Evolutionary conservation across 2,329 filamentous ascomycete species (phyloP).

Genomic region (Massarina eburnea): DNA sequence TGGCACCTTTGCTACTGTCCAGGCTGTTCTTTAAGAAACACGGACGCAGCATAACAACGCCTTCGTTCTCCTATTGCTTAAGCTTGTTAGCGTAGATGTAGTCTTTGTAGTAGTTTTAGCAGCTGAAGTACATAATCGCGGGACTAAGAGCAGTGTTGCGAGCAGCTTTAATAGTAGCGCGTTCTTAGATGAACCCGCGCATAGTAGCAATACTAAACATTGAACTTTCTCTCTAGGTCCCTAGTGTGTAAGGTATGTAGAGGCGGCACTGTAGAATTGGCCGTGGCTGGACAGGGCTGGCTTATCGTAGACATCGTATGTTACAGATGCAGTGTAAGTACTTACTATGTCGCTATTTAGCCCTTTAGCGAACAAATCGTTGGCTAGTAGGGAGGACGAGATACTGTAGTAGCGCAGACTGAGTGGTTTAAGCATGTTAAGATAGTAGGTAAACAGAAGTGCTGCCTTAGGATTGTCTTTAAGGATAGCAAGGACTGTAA

Average conservation of each 20-base stretch:
- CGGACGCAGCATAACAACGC: slow-evolving; percentile 60
- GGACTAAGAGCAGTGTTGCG: slow-evolving; percentile 51
- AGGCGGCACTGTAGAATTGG: slow-evolving; percentile 40
- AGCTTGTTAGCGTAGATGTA: slow-evolving; percentile 62
- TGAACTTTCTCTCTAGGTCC: slow-evolving; percentile 36
- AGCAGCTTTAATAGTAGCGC: slow-evolving; percentile 21
- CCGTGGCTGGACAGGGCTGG: slow-evolving; percentile 35
- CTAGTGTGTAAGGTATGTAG: slow-evolving; percentile 38
- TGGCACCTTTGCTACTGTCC: slow-evolving; percentile 51
- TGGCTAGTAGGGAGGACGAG: slow-evolving; percentile 67
- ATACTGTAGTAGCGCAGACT: slow-evolving; percentile 72
- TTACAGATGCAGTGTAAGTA: slow-evolving; percentile 58
- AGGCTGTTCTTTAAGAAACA: slow-evolving; percentile 66
- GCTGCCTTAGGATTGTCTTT: slow-evolving; percentile 12
- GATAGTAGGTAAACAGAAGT: slow-evolving; percentile 60
- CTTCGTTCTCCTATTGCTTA: slow-evolving; percentile 57
- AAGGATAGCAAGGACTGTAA: slow-evolving; percentile 20
- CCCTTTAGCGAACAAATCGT: slow-evolving; percentile 29
- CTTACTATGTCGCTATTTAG: not conserved
- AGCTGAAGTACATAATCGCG: slow-evolving; percentile 64
- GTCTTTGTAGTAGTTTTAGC: slow-evolving; percentile 56
- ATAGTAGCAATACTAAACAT: slow-evolving; percentile 36
- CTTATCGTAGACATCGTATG: slow-evolving; percentile 62
- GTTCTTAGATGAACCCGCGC: slow-evolving; percentile 37
- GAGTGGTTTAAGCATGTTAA: slow-evolving; percentile 72